These are phyloP conservation scores for Sordariomycetes sp. DNA, from an alignment of 2,329 filamentous ascomycete genomes.

Conservation along the genomic window DNA sequence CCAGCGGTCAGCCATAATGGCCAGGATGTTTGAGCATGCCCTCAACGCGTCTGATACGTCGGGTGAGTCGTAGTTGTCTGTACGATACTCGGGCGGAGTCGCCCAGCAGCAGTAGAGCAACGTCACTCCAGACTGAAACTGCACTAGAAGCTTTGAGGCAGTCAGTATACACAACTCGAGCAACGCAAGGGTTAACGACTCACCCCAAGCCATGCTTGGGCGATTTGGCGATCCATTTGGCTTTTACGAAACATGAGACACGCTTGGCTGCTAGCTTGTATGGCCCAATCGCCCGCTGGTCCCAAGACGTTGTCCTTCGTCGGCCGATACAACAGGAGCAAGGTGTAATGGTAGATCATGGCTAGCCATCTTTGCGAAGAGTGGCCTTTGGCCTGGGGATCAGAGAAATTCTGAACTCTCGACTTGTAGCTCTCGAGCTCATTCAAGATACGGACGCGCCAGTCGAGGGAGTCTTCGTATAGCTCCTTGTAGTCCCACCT, in stretches of 20 bases:
- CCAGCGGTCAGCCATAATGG: conserved; percentile 25
- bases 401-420: conserved; percentile 11
- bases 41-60: conserved; percentile 22
- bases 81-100: conserved; percentile 17
- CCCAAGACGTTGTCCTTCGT: conserved; percentile 11
- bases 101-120: conserved; percentile 25
- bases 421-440: conserved; percentile 15
- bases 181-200: conserved; percentile 1
- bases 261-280: conserved; percentile 16
- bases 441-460: conserved; percentile 13
- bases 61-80: conserved; percentile 15
- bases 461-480: conserved; percentile 9
- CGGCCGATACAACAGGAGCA: conserved; percentile 16
- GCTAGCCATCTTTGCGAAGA: conserved; percentile 15
- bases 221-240: conserved; percentile 15
- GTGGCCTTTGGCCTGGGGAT: conserved; percentile 11
- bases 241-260: conserved; percentile 17
- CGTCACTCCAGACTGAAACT: conserved; percentile 23
- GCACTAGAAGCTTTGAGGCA: conserved; percentile 10
- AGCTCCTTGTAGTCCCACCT: conserved; percentile 12
- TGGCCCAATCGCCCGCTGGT: conserved; percentile 14
- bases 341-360: conserved; percentile 19
- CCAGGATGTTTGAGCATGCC: conserved; percentile 23
- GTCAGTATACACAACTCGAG: not conserved
- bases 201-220: conserved; percentile 15